phyloP scores from a whole-genome alignment of 257 asterid genomes.

The Nicotiana paniculata region DNA sequence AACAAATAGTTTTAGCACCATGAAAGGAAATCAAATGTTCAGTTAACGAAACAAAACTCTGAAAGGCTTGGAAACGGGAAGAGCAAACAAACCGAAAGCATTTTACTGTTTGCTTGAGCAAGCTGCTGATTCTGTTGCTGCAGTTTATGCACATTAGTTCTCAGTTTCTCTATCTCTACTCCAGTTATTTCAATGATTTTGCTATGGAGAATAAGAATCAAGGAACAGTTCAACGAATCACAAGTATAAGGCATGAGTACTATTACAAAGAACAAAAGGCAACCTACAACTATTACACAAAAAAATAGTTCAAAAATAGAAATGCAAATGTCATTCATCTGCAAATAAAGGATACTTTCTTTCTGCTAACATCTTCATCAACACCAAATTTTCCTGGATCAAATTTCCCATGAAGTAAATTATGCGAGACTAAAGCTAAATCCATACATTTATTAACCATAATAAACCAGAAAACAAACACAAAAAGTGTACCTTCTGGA shows the following conservation, averaged over 20 bases:
- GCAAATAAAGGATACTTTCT: slow-evolving; percentile 55
- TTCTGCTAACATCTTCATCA: slow-evolving; percentile 51
- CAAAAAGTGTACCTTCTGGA: slow-evolving; percentile 36
- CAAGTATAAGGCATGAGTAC: not conserved
- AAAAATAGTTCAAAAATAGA: not conserved
- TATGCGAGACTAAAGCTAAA: not conserved
- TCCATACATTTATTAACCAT: not conserved
- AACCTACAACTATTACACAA: not conserved
- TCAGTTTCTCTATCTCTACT: slow-evolving; percentile 53
- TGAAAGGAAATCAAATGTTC: not conserved
- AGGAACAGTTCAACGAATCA: not conserved
- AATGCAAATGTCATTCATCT: not conserved
- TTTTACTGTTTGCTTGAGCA: slow-evolving; percentile 50
- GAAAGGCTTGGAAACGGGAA: not conserved
- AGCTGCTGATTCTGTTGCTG: slow-evolving; percentile 60
- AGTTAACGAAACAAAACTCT: slow-evolving; percentile 4
- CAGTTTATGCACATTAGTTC: slow-evolving; percentile 43
- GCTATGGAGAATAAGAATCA: slow-evolving; percentile 26
- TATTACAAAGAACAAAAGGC: not conserved
- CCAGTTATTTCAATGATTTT: slow-evolving; percentile 58
- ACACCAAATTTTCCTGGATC: slow-evolving; percentile 51
- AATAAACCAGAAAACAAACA: not conserved
- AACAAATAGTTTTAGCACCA: slow-evolving; percentile 6
- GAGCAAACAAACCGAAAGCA: slow-evolving; percentile 43
- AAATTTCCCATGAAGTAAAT: slow-evolving; percentile 11